These are phyloP conservation scores for Trichoderma orchidacearum DNA, from an alignment of 495 filamentous ascomycete genomes.

Conservation along the genomic window DNA sequence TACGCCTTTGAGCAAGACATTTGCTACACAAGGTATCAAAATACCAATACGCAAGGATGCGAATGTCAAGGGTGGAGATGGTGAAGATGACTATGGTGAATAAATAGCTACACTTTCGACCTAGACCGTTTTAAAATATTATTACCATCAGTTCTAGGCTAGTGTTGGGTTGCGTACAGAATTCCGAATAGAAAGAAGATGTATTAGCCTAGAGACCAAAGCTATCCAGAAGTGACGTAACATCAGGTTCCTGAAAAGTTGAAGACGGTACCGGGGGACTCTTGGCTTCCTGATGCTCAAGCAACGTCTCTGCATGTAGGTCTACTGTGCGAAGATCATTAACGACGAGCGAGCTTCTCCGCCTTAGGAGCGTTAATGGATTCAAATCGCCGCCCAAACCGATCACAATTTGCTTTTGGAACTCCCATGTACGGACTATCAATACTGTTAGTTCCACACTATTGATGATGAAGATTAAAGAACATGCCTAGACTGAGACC, in stretches of 20 bases:
- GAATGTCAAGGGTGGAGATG: slow-evolving; percentile 46
- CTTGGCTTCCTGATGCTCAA: slow-evolving; percentile 31
- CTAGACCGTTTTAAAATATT: no score
- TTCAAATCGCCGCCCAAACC: slow-evolving; percentile 35
- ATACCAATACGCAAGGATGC: slow-evolving; percentile 88
- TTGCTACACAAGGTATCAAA: slow-evolving; percentile 92
- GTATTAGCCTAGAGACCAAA: slow-evolving; percentile 46
- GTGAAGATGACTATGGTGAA: slow-evolving; percentile 25
- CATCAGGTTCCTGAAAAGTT: slow-evolving; percentile 74
- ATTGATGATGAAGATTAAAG: background rate
- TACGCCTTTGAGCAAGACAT: slow-evolving; percentile 83
- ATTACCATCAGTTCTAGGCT: no score
- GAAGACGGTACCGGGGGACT: slow-evolving; percentile 48
- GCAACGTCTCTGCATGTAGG: slow-evolving; percentile 31
- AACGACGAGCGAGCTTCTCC: slow-evolving; percentile 67
- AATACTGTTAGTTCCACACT: background rate
- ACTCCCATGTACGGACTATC: slow-evolving; percentile 72
- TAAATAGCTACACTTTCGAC: no score
- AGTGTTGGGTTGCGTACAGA: no score
- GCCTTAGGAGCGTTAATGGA: slow-evolving; percentile 52
- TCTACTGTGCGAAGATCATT: slow-evolving; percentile 36
- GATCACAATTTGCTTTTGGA: slow-evolving; percentile 39
- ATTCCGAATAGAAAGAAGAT: background rate
- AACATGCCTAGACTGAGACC: slow-evolving; percentile 60
- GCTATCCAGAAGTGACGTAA: slow-evolving; percentile 58